Base-by-base conservation (phyloP, 441 rosid species). In the Erodium texanum region DNA sequence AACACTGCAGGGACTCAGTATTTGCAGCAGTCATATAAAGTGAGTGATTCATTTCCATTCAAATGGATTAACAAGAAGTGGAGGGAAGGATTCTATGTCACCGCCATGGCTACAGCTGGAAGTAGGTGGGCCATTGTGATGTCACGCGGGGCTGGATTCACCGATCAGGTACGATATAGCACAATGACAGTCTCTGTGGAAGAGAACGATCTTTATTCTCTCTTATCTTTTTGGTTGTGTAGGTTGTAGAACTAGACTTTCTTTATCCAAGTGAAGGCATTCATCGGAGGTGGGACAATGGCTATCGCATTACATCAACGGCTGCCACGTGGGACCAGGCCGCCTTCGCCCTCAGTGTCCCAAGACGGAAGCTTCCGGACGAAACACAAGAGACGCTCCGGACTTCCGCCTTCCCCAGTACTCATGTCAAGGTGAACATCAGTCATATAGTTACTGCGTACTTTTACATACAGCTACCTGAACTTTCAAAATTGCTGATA, bases 1-100 rank as follows among this genome's bases (percentile, higher is more conserved):
- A 10, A 41, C 10, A 9, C 45, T 70, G 66, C 80, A 89, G 96
- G 99, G 68, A 91, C 95, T 3, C 89, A 84, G 71, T 93, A 88
- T 84, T 68, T 84, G 75, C 99, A 93, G 81, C 99, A 93, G 76
- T 93, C 99, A 0, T 91, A 93, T 75, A 93, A 93, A 84, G 97
- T 91, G 48, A 86, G 97, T 2, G 97, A 93, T 73, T 81, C 93
- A 27, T 93, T 93, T 73, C 93, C 93, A 22, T 91, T 71, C 65
- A 89, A 86, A 74, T 89, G 95, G 99, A 93, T 93, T 70, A 89
- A 89, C 75, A 93, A 91, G 77, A 93, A 91, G 70, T 93, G 98
- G 98, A 86, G 79, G 72, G 99, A 91, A 79, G 97, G 90, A 10
- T 91, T 89, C 71, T 79, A 83, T 71, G 97, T 93, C 65, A 93